These are phyloP conservation scores for Auxenochlorella pyrenoidosa DNA, from an alignment of 139 green algal genomes.

Conservation along the genomic window DNA sequence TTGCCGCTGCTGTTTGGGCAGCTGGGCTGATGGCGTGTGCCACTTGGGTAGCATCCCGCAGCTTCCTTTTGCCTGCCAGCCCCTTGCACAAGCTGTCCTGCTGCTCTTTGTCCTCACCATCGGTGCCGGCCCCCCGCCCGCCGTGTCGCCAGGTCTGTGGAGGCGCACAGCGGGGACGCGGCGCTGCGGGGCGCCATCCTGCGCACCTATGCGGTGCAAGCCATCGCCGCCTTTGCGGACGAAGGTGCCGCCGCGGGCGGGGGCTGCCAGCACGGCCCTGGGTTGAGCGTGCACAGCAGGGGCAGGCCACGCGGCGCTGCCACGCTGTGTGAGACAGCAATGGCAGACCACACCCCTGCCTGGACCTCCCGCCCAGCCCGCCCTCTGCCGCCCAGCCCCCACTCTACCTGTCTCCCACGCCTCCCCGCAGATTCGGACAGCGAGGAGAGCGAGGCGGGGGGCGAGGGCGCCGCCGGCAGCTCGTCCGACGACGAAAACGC, in stretches of 20 bases:
- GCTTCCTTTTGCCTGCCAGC: no score
- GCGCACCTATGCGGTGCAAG: conserved; percentile 38
- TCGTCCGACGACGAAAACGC: conserved; percentile 24
- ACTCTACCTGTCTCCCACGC: background rate
- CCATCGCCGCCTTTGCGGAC: conserved; percentile 34
- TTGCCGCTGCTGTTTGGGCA: background rate
- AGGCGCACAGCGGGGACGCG: conserved; percentile 1
- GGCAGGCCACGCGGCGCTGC: no score
- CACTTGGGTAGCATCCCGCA: no score
- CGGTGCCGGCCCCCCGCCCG: no score
- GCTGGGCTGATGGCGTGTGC: no score
- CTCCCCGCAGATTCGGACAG: background rate
- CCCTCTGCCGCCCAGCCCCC: background rate
- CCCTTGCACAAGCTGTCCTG: no score
- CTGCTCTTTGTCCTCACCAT: background rate
- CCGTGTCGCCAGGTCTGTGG: conserved; percentile 13
- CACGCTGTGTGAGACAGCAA: no score
- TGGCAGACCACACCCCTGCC: no score
- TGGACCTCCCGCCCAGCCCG: background rate
- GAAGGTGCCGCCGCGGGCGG: conserved; percentile 21
- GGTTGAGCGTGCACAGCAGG: no score
- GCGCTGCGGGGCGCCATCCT: conserved; percentile 26
- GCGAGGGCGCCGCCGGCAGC: background rate
- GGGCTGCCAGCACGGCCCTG: no score
- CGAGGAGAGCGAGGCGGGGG: conserved; percentile 4